Evolutionary conservation across 2,329 filamentous ascomycete genomes (phyloP), one percentile per base, ranked within the genome.

Genomic region (Penicillium paneum): DNA sequence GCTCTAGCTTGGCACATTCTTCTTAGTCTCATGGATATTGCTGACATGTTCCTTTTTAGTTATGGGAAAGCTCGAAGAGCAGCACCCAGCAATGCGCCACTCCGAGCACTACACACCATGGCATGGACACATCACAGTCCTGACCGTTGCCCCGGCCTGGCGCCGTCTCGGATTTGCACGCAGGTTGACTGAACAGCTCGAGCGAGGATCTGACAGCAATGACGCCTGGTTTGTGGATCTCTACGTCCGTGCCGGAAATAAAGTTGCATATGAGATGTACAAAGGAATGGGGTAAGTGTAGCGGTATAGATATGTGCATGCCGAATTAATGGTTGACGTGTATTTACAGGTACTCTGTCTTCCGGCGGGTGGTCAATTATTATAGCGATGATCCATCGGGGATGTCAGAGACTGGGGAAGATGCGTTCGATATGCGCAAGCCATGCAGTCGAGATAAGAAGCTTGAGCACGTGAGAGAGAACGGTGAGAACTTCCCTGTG

Each of bases 381-480:
- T 99, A 99, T 68, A 90, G 89, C 59, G 92, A 97, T 70, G 89
- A 95, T 69, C 83, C 86, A 50, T 83, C 84, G 3, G 83, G 80
- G 10, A 78, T 82, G 56, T 78, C 77, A 15, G 72, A 74, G 28
- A 68, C 70, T 21, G 83, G 84, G 47, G 91, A 96, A 74, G 93
- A 97, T 77, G 94, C 93, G 17, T 94, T 90, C 71, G 94, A 99
- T 76, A 99, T 99, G 94, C 85, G 94, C 61, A 97, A 97, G 72
- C 84, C 91, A 35, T 84, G 93, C 77, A 89, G 83, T 74, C 83
- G 92, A 67, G 94, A 99, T 75, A 83, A 81, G 71, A 83, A 87
- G 52, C 76, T 81, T 54, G 83, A 89, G 71, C 90, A 95, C 73
- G 81, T 96, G 44, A 83, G 94, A 61, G 83, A 87, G 50, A 84